Percentiles rank a stretch among this genome's conserved stretches.
Evolutionary conservation across 2,329 filamentous ascomycete genomes (phyloP).

Genomic region (Penicillium sp.): DNA sequence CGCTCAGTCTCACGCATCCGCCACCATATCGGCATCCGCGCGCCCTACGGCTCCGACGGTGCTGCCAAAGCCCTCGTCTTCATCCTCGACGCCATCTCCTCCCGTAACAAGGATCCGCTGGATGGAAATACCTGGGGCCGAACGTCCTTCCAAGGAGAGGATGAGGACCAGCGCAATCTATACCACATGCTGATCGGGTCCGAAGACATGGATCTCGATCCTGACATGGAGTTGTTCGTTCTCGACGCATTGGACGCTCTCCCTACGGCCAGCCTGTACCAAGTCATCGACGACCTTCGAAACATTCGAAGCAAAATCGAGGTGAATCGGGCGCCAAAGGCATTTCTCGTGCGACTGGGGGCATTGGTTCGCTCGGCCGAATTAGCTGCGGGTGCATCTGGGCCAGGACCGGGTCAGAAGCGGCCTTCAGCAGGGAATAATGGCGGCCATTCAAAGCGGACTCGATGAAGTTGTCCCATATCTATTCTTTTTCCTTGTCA

Average conservation of each 20-base stretch:
- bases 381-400: constrained; percentile 11
- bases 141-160: constrained; percentile 31
- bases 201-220: constrained; percentile 24
- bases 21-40: constrained; percentile 30
- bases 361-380: constrained; percentile 30
- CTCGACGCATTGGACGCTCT: constrained; percentile 38
- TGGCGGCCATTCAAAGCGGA: constrained; percentile 32
- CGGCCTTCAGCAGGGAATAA: constrained; percentile 28
- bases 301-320: constrained; percentile 41
- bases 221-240: constrained; percentile 32
- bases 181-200: constrained; percentile 40
- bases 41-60: constrained; percentile 35
- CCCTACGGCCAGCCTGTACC: constrained; percentile 27
- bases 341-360: constrained; percentile 33
- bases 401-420: constrained; percentile 28
- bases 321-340: constrained; percentile 37
- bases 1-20: constrained; percentile 29
- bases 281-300: constrained; percentile 28
- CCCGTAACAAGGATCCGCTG: constrained; percentile 38
- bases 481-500: constrained; percentile 7
- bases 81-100: constrained; percentile 36
- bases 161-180: constrained; percentile 41
- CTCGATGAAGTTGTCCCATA: constrained; percentile 21
- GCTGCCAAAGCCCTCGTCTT: constrained; percentile 37
- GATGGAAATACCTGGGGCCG: constrained; percentile 35